phyloP scores from a whole-genome alignment of 2,329 filamentous ascomycete genomes.

The Cytospora leucostoma region DNA sequence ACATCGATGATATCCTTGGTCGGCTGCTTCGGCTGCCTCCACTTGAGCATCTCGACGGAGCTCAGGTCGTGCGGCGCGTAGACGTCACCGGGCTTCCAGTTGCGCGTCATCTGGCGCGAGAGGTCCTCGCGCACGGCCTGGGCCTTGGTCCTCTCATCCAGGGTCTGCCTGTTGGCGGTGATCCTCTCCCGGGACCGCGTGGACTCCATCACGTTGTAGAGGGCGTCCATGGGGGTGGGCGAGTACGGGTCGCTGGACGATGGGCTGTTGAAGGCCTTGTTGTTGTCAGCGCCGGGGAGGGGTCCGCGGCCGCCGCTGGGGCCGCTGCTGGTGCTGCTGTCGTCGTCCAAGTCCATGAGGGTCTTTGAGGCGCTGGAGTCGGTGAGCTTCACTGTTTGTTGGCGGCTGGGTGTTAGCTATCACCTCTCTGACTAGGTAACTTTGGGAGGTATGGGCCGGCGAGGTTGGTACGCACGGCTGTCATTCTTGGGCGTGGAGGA shows the following conservation, averaged over 20 bases:
- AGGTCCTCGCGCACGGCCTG: constrained; percentile 52
- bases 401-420: constrained; percentile 1
- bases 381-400: constrained; percentile 15
- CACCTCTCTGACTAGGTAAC: not conserved
- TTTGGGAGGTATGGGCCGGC: not conserved
- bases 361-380: constrained; percentile 7
- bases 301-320: not conserved
- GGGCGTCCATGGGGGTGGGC: not conserved
- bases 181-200: constrained; percentile 18
- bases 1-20: constrained; percentile 75
- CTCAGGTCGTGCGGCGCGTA: constrained; percentile 90
- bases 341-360: constrained; percentile 23
- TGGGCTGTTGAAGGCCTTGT: constrained; percentile 2
- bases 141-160: constrained; percentile 43
- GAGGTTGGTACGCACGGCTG: constrained; percentile 16
- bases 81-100: constrained; percentile 77
- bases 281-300: not conserved
- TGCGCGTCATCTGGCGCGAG: constrained; percentile 65
- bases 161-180: constrained; percentile 34
- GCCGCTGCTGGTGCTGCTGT: constrained; percentile 28
- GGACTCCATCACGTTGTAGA: constrained; percentile 3
- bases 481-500: constrained; percentile 24
- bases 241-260: constrained; percentile 2
- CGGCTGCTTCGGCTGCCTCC: constrained; percentile 59
- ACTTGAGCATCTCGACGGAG: constrained; percentile 77